A percentile compares a stretch with the other conserved stretches of the same genome.
These are phyloP conservation scores for Pyrenophora graminea DNA, from an alignment of 2,329 filamentous ascomycete species.

Conservation along the genomic window DNA sequence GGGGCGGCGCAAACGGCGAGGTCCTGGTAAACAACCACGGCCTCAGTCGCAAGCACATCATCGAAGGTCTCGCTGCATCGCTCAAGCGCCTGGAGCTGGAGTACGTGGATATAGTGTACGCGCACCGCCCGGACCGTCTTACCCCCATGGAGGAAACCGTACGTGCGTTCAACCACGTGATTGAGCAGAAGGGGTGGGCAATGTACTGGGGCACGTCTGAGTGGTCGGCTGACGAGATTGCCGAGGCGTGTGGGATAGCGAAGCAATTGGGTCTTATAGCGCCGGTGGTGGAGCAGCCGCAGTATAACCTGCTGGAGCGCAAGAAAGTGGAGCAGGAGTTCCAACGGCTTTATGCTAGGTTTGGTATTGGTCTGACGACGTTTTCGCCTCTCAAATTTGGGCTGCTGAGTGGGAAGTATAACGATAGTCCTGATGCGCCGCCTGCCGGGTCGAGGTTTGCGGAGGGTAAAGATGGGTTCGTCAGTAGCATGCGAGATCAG, in stretches of 20 bases:
- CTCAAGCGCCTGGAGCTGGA: constrained; percentile 62
- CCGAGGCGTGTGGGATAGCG: constrained; percentile 62
- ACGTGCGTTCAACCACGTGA: constrained; percentile 72
- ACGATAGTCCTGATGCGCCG: constrained; percentile 57
- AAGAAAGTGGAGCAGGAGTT: constrained; percentile 64
- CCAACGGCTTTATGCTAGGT: constrained; percentile 58
- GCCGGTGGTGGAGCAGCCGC: constrained; percentile 57
- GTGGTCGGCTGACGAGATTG: constrained; percentile 64
- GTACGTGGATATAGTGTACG: constrained; percentile 72
- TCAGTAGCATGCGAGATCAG: constrained; percentile 51
- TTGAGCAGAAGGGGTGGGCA: constrained; percentile 66
- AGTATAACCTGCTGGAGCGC: constrained; percentile 63
- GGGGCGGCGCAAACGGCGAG: constrained; percentile 55
- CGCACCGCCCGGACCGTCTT: constrained; percentile 68
- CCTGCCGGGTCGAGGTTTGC: constrained; percentile 63
- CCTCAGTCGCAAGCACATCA: constrained; percentile 70
- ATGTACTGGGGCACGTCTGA: constrained; percentile 69
- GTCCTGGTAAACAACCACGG: constrained; percentile 67
- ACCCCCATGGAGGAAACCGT: constrained; percentile 75
- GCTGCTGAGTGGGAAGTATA: constrained; percentile 65
- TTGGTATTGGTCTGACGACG: constrained; percentile 60
- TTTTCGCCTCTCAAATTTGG: constrained; percentile 62
- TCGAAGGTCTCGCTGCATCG: constrained; percentile 67
- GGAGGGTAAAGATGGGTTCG: constrained; percentile 61
- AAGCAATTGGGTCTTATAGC: constrained; percentile 64